phyloP scores from a whole-genome alignment of 2,329 filamentous ascomycete species.

The Calycina herbarum region DNA sequence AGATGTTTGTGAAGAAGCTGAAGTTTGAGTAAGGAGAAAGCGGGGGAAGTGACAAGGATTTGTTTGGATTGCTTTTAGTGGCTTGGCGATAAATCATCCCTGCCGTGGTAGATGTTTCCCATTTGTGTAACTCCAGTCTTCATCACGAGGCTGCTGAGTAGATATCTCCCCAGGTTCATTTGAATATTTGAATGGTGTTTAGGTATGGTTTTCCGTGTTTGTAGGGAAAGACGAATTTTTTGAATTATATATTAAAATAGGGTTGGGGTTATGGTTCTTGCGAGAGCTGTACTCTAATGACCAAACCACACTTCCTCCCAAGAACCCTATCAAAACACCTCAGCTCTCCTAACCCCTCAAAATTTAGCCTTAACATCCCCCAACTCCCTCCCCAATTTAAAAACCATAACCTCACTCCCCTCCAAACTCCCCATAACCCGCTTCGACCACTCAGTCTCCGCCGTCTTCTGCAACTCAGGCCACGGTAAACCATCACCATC shows the following conservation, averaged over 20 bases:
- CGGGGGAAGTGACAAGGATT: neutral
- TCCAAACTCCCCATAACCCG: constrained; percentile 14
- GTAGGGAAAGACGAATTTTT: no score
- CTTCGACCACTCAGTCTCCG: constrained; percentile 18
- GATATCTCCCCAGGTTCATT: no score
- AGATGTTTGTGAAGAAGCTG: neutral
- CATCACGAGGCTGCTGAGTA: no score
- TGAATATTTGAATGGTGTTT: no score
- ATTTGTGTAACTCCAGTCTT: no score
- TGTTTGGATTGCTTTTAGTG: neutral
- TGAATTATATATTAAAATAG: no score
- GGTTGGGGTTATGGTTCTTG: no score
- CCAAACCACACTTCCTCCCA: neutral
- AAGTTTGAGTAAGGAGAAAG: neutral
- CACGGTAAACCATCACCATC: constrained; percentile 17
- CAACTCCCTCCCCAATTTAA: constrained; percentile 11
- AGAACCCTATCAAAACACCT: neutral
- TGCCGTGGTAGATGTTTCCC: no score
- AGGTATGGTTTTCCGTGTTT: no score
- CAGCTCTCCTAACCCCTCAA: neutral
- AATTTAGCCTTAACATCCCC: constrained; percentile 12
- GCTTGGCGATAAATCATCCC: neutral
- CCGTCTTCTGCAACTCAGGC: constrained; percentile 30
- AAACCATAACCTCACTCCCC: constrained; percentile 16
- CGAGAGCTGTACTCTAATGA: neutral